Evolutionary conservation across 805 yeast genomes (phyloP), one percentile per base, ranked within the genome.

Genomic region (Lipomyces chichibuensis): DNA sequence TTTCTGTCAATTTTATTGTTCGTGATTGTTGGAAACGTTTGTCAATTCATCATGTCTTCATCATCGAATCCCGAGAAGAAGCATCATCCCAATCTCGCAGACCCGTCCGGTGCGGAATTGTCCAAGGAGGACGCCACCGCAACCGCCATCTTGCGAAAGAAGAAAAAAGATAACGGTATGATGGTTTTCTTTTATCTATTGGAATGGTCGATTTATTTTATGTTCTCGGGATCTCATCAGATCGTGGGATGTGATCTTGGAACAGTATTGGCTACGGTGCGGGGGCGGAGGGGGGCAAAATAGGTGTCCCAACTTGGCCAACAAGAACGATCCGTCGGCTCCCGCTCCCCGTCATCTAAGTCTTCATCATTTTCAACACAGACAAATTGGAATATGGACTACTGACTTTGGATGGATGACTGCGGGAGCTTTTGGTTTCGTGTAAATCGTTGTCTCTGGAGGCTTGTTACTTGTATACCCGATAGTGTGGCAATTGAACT

Each of bases 121-220:
- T 81, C 82, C 54, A 91, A 88, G 74, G 81, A 81, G 59, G 87
- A 85, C 74, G 86, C 84, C 72, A 92, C 97, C 63, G 99, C 99
- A 72, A 95, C 98, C 64, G 99, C 99, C 57, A 95, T 95, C 76
- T 84, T 95, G 76, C 90, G 97, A 83, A 87, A 94, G 82, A 95
- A 95, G 88, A 94, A 95, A 95, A 94, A 94, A 85, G 97, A 90
- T 77, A 95, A 95, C 79, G 91, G 77, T 74, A 62, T 39, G 75
- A 60, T 13, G 23, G n/a, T 37, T 51, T 27, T 59, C 27, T 17
- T 55, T 63, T 32, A 17, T 43, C 49, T 17, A 43, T 17, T 43
- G 20, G 23, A 13, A 43, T n/a, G 13, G 20, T 43, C 20, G 33
- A 57, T 37, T 46, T 14, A 29, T 49, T 33, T 55, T 46, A 20